Conservation (phyloP, 768 basidiomycete genomes). For the Tulasnella calospora region DNA sequence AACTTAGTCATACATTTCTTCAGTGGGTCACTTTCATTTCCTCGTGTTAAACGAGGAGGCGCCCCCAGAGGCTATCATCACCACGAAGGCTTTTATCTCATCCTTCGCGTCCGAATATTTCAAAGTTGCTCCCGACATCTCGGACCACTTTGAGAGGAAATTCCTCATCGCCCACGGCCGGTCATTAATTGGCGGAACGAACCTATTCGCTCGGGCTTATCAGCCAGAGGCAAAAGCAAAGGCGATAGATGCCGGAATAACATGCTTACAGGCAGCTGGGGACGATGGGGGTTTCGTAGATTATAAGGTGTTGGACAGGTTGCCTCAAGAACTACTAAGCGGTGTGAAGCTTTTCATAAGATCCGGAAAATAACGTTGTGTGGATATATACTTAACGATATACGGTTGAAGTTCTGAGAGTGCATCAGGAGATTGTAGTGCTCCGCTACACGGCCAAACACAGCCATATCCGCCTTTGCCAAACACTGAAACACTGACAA, state of each 20-base stretch:
- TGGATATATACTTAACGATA: background rate
- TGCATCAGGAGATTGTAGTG: background rate
- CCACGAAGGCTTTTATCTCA: background rate
- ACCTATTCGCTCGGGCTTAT: background rate
- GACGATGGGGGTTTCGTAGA: background rate
- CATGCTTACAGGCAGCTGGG: background rate
- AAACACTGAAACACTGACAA: no score
- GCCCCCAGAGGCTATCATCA: background rate
- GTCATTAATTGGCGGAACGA: background rate
- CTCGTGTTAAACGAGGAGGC: background rate
- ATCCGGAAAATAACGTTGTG: background rate
- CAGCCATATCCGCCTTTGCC: no score
- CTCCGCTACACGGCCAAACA: background rate
- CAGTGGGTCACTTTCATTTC: constrained; percentile 6
- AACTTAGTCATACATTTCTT: background rate
- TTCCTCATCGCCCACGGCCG: constrained; percentile 1
- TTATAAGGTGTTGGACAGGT: background rate
- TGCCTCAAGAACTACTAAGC: background rate
- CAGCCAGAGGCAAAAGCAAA: background rate
- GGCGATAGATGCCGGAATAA: background rate
- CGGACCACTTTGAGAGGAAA: background rate
- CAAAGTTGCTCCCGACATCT: background rate
- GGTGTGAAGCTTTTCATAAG: background rate
- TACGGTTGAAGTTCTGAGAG: background rate
- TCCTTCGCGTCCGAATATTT: background rate